A percentile compares a stretch with the other conserved stretches of the same genome.
Conservation (phyloP, 352 stramenopile species). For the Lagenidium giganteum region DNA sequence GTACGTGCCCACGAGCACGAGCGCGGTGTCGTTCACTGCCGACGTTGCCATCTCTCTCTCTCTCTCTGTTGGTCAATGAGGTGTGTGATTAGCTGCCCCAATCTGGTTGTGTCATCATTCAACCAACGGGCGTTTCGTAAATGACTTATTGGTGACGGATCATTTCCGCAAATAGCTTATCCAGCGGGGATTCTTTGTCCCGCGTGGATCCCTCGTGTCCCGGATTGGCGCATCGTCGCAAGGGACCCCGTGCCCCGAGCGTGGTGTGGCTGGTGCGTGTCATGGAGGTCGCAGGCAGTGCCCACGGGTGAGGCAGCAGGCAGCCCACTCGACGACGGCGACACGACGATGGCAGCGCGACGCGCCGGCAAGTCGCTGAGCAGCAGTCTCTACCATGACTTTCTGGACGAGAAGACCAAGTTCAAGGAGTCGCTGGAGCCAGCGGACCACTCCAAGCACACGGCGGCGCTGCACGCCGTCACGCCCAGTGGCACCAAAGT, state of each 20-base stretch:
- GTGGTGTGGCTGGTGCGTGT: too few relatives aligned
- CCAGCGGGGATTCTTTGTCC: too few relatives aligned
- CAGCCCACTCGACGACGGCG: background rate
- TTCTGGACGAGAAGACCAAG: constrained; percentile 43
- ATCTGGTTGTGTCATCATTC: too few relatives aligned
- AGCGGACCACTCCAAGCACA: constrained; percentile 42
- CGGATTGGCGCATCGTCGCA: too few relatives aligned
- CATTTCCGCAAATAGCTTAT: too few relatives aligned
- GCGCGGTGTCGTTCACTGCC: constrained; percentile 24
- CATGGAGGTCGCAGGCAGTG: too few relatives aligned
- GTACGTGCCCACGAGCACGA: constrained; percentile 82
- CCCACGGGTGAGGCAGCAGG: background rate
- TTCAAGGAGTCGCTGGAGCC: constrained; percentile 35
- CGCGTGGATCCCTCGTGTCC: too few relatives aligned
- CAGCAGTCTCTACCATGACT: constrained; percentile 65
- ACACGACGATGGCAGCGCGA: constrained; percentile 9
- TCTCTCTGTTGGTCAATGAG: background rate
- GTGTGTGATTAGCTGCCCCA: too few relatives aligned
- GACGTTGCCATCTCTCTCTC: background rate
- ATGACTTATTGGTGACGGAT: too few relatives aligned
- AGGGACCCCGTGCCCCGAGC: too few relatives aligned
- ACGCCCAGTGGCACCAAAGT: constrained; percentile 50
- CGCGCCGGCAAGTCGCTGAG: constrained; percentile 40
- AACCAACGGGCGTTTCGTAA: too few relatives aligned
- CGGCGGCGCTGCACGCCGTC: constrained; percentile 37